Evolutionary conservation across 495 filamentous ascomycete genomes (phyloP).

Genomic region (Lophium mytilinum): DNA sequence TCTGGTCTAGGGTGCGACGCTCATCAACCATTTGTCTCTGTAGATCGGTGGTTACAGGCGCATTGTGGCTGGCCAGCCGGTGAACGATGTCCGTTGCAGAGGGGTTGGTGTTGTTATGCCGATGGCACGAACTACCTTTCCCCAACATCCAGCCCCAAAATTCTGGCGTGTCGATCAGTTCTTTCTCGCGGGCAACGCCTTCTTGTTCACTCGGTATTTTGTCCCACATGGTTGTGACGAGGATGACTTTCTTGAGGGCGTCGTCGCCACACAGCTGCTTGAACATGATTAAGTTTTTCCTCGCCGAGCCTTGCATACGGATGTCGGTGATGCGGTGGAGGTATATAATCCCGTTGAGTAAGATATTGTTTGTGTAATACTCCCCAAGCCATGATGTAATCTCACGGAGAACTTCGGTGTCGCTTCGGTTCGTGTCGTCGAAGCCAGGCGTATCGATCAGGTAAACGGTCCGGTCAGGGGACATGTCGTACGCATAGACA

Average conservation of each 20-base stretch:
- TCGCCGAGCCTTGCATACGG: neutral
- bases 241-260: neutral
- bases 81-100: neutral
- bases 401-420: neutral
- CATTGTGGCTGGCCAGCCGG: neutral
- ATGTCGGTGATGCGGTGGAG: conserved; percentile 1
- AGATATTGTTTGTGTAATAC: neutral
- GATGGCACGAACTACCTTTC: neutral
- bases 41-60: neutral
- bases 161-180: neutral
- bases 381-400: neutral
- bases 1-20: too few species aligned
- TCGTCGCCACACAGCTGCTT: neutral
- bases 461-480: too few species aligned
- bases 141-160: neutral
- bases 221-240: neutral
- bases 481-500: too few species aligned
- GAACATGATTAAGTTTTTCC: neutral
- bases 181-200: neutral
- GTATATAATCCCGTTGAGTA: neutral
- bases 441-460: neutral
- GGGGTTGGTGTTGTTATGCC: neutral
- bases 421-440: neutral
- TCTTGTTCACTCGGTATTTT: neutral
- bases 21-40: neutral